A percentile compares a stretch with the other conserved stretches of the same genome.
Evolutionary conservation across 768 basidiomycete genomes (phyloP).

Genomic region (Phylloporus rhodoxanthus): DNA sequence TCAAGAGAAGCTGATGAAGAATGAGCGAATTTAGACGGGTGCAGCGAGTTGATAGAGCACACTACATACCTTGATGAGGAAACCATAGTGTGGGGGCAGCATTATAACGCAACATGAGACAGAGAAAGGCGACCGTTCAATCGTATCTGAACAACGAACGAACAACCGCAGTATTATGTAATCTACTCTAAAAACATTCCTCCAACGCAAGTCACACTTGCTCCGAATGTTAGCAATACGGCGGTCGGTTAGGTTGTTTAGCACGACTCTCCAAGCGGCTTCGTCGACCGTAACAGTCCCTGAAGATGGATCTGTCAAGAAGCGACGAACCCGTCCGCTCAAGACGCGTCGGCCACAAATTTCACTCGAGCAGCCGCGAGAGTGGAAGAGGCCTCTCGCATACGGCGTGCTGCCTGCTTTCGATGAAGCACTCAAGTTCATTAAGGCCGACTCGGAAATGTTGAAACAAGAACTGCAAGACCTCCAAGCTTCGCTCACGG

Average conservation of each 20-base stretch:
- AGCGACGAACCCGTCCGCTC: conserved; percentile 11
- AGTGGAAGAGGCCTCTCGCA: conserved; percentile 62
- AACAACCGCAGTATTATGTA: too few species aligned
- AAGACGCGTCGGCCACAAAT: conserved; percentile 46
- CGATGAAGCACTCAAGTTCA: conserved; percentile 74
- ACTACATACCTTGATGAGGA: conserved; percentile 76
- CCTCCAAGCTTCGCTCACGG: conserved; percentile 16
- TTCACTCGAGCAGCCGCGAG: conserved; percentile 43
- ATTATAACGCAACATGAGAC: conserved; percentile 34
- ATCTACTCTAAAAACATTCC: too few species aligned
- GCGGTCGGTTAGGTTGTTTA: conserved; percentile 2
- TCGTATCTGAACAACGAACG: too few species aligned
- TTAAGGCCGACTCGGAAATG: conserved; percentile 53
- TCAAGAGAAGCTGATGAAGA: conserved; percentile 73
- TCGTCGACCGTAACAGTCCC: conserved; percentile 2
- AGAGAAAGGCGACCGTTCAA: too few species aligned
- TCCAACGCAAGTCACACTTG: not conserved
- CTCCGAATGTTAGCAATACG: conserved; percentile 15
- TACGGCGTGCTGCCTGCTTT: conserved; percentile 68
- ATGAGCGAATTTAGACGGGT: not conserved
- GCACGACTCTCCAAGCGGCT: conserved; percentile 7
- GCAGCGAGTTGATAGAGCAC: conserved; percentile 1
- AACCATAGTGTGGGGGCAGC: conserved; percentile 95
- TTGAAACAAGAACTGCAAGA: conserved; percentile 34
- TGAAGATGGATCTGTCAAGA: conserved; percentile 3